A percentile compares a stretch with the other conserved stretches of the same genome.
Conservation (phyloP, 139 green algal species). For the Gonium pectorale region DNA sequence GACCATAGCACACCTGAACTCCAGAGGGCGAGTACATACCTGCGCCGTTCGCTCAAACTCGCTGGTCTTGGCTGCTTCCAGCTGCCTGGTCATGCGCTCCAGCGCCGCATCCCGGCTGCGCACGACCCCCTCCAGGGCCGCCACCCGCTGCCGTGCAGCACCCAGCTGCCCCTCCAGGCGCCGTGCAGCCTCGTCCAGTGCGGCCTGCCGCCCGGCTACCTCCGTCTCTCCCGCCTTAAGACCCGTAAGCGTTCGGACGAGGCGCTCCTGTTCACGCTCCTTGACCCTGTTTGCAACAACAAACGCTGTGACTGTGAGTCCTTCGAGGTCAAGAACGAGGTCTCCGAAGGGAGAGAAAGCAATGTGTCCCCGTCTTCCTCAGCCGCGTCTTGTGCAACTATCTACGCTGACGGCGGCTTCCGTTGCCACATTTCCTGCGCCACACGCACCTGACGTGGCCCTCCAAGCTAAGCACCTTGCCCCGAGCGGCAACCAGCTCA, state of each 20-base stretch:
- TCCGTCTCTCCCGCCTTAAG: conserved; percentile 34
- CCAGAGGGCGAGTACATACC: neutral
- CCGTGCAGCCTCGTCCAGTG: conserved; percentile 34
- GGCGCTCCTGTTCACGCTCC: conserved; percentile 53
- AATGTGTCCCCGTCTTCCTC: neutral
- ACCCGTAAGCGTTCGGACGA: conserved; percentile 31
- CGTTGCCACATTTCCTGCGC: neutral
- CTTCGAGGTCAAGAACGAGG: neutral
- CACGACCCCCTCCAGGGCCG: conserved; percentile 48
- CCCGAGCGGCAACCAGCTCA: conserved; percentile 13
- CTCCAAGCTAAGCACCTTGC: conserved; percentile 38
- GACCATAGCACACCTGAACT: too few relatives aligned
- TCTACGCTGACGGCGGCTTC: neutral
- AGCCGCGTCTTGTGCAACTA: neutral
- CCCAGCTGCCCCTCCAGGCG: conserved; percentile 17
- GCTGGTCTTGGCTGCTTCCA: conserved; percentile 24
- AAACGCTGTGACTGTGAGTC: neutral
- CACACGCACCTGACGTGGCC: conserved; percentile 7
- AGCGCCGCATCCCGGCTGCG: conserved; percentile 34
- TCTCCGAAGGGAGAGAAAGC: neutral
- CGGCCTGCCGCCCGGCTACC: neutral
- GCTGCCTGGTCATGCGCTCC: conserved; percentile 37
- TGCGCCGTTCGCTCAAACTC: conserved; percentile 43
- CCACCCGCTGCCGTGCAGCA: neutral
- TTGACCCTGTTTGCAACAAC: conserved; percentile 59